Evolutionary conservation across 1,139 yeast species (phyloP), one percentile per base, ranked within the genome.

Genomic region (Yamadazyma diddensiae): DNA sequence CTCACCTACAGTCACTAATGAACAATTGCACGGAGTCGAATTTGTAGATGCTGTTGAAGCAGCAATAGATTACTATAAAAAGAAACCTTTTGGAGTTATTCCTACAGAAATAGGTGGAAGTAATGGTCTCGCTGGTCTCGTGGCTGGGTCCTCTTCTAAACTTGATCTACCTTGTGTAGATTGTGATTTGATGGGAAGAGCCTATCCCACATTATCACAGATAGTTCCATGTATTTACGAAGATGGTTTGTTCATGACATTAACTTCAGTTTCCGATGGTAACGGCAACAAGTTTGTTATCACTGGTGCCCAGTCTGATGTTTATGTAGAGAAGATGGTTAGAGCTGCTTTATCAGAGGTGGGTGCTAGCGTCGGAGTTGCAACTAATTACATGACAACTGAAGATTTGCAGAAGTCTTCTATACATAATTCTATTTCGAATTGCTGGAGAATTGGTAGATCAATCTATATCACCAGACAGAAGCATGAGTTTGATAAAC

Each of bases 401-500:
- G 26, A 37, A 4, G 37, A 45, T 11, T 42, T 59, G 27, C 32
- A 42, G 10, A 34, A 39, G 4, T 46, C 42, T 40, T 48, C 64
- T 3, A n/a, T 21, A 6, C 24, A 21, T 11, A 46, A 57, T 17
- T 55, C 72, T 4, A 25, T 65, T 5, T 70, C 75, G 1, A 45
- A 55, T 18, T 65, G 73, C 4, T 70, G 76, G 77, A 55, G 75
- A 49, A 60, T 70, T 33, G 76, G 76, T 2, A 52, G 66, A 32
- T 72, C 72, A 1, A 65, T 70, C 7, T 43, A 46, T 19, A 45
- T 59, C 16, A 67, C 73, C 1, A 50, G 59, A 26, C 60, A 57
- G 30, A 52, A 49, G 6, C 50, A 57, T 15, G 62, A 63, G 31
- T 49, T 67, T 20, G 64, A 59, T 19, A 43, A 45, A 24, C 46